Percentiles rank a stretch among this genome's conserved stretches.
Evolutionary conservation across 345 rosid species (phyloP).

Genomic region (Eucalyptus marginata): DNA sequence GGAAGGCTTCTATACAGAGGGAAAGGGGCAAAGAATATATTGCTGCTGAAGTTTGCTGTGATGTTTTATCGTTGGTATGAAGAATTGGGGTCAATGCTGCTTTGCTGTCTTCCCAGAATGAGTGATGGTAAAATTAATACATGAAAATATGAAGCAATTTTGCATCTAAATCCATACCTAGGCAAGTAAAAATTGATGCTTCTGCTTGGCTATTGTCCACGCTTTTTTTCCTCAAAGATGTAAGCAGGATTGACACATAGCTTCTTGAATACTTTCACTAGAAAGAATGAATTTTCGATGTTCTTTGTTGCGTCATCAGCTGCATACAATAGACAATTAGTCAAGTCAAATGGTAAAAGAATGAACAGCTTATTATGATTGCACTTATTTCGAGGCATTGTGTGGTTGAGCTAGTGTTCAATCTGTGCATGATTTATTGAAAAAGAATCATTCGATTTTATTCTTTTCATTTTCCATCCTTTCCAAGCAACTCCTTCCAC

Average conservation of each 20-base stretch:
- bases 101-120: not conserved
- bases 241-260: not conserved
- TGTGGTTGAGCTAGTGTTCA: not conserved
- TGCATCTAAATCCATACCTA: not conserved
- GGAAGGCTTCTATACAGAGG: not conserved
- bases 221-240: not conserved
- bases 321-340: not conserved
- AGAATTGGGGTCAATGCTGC: not conserved
- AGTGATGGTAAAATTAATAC: not conserved
- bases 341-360: not conserved
- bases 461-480: not conserved
- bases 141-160: not conserved
- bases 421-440: not conserved
- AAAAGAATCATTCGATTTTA: not conserved
- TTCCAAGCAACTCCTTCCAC: not conserved
- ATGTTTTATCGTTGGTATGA: not conserved
- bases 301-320: not conserved
- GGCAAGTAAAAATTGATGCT: not conserved
- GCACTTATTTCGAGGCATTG: not conserved
- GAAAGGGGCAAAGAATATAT: not conserved
- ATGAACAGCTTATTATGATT: not conserved
- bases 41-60: not conserved
- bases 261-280: not conserved
- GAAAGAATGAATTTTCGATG: not conserved
- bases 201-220: not conserved